Evolutionary conservation across 257 asterid genomes (phyloP).

Genomic region (Penstemon davidsonii): DNA sequence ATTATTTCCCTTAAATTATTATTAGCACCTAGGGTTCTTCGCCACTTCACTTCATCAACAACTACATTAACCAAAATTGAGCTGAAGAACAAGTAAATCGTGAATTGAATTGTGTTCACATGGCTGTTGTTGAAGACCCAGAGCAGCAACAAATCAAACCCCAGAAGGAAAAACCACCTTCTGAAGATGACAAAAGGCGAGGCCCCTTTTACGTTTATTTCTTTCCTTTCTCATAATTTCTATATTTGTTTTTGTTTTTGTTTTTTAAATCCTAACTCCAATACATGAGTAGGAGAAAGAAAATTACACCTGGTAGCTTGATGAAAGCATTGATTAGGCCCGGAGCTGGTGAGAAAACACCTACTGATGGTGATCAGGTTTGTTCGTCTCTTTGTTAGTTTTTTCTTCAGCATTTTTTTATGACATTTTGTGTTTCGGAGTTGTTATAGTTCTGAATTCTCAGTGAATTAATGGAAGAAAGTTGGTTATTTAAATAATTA

Average conservation of each 20-base stretch:
- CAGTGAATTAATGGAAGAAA: constrained; percentile 2
- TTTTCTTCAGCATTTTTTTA: background rate
- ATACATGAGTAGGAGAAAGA: constrained; percentile 57
- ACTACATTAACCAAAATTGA: constrained; percentile 5
- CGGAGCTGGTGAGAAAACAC: constrained; percentile 74
- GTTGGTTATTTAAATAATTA: background rate
- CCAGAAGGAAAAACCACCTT: constrained; percentile 56
- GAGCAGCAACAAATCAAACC: constrained; percentile 48
- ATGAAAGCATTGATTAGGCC: constrained; percentile 95
- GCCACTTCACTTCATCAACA: constrained; percentile 23
- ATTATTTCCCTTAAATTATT: constrained; percentile 17
- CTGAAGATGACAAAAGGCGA: constrained; percentile 84
- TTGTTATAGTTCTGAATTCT: background rate
- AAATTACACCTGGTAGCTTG: constrained; percentile 87
- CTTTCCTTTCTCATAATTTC: background rate
- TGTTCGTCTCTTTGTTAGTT: background rate
- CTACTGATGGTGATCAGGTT: constrained; percentile 92
- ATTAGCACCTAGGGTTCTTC: constrained; percentile 40
- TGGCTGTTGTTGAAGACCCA: constrained; percentile 64
- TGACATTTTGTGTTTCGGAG: background rate
- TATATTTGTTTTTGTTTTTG: background rate
- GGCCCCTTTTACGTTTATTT: background rate
- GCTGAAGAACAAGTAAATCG: constrained; percentile 18
- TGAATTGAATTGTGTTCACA: constrained; percentile 23
- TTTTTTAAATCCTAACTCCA: background rate